Evolutionary conservation across 495 filamentous ascomycete genomes (phyloP).

Genomic region (Margaritispora aquatica): DNA sequence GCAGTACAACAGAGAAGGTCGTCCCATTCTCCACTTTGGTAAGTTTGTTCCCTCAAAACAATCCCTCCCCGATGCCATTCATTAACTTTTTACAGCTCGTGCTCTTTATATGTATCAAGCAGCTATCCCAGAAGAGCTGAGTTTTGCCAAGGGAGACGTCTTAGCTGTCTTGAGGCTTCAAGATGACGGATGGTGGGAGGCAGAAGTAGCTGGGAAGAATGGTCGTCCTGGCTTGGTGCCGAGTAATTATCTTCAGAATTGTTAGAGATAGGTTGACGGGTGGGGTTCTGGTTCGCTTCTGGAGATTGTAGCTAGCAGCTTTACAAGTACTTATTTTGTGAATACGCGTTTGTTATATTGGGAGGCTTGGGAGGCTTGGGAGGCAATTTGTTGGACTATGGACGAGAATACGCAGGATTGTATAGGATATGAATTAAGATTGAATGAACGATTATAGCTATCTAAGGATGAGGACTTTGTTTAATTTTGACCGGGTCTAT

Average conservation of each 20-base stretch:
- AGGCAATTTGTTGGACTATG: not conserved
- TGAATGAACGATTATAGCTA: no score
- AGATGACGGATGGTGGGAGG: constrained; percentile 99
- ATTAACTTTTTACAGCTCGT: constrained; percentile 55
- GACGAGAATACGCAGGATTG: not conserved
- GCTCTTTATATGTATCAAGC: constrained; percentile 92
- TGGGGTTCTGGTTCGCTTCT: no score
- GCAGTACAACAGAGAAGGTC: constrained; percentile 79
- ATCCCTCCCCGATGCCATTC: not conserved
- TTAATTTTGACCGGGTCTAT: no score
- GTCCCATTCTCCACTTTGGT: constrained; percentile 89
- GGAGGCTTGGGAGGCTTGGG: not conserved
- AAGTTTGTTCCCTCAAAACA: constrained; percentile 37
- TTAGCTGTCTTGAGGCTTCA: constrained; percentile 86
- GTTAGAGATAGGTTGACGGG: constrained; percentile 30
- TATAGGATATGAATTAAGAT: not conserved
- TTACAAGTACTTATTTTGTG: not conserved
- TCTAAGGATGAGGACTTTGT: no score
- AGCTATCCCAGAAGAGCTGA: constrained; percentile 90
- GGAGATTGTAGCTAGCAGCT: not conserved
- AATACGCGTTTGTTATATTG: constrained; percentile 6
- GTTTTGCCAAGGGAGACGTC: constrained; percentile 88
- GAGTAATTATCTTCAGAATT: constrained; percentile 89
- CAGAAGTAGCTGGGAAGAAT: constrained; percentile 76
- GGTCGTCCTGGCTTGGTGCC: constrained; percentile 80